Base-by-base conservation (phyloP, 495 filamentous ascomycete species). In the Chlorociboria aeruginascens region DNA sequence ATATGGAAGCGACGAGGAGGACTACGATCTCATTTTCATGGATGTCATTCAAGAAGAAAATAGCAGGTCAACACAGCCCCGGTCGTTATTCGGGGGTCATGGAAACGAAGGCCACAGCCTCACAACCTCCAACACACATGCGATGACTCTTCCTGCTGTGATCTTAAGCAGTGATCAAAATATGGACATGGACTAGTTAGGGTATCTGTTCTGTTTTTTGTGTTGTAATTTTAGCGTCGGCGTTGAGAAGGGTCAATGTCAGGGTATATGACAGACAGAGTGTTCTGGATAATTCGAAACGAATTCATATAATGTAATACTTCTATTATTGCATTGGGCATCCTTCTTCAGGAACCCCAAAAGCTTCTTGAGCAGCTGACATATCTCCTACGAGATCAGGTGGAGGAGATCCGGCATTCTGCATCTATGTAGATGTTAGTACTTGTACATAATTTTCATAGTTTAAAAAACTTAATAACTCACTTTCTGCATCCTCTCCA, bases 401-500 rank as follows among this genome's bases (percentile, higher is more conserved):
- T 2, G 92, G 92, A 7, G 90, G 92, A 35, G 83, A 87, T 4
- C 92, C 92, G 14, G 83, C 81, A 43, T 82, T 80, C 90, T 97
- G 92, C 90, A 98, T 97, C 92, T 61, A 37, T 43, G 7, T 25
- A 11, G 43, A 12, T 10, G 38, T 58, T 47, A 58, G 52, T 44
- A 53, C 38, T 47, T 55, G 52, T 44, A 53, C 38, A 45, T 13
- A 41, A 43, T 44, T 13, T 46, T 39, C 50, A 44, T 32, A 20
- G 41, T 42, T 13, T 10, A 37, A 40, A 10, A 53, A 34, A 20
- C 37, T 25, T 41, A 46, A 40, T 34, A 45, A 46, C 76, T 61
- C 61, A 95, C 92, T 78, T 89, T 86, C 60, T 98, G 92, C 92
- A 98, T 97, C 60, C 82, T 78, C 58, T 95, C 89, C 56, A 95